Conservation (phyloP, 345 rosid species). For the Excoecaria cochinchinensis region DNA sequence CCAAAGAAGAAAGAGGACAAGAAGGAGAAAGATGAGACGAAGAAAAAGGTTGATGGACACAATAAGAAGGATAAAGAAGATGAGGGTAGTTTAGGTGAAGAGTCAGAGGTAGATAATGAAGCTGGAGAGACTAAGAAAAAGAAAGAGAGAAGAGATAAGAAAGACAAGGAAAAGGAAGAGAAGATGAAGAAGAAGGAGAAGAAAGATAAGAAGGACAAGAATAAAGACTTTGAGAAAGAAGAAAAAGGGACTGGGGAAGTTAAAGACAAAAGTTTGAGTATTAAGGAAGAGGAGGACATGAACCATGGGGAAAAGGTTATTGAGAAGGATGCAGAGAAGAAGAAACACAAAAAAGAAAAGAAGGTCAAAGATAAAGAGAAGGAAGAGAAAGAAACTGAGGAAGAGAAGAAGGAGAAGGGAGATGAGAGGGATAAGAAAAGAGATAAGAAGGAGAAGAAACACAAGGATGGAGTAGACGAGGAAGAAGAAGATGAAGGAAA, state of each 20-base stretch:
- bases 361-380: not conserved
- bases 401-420: not conserved
- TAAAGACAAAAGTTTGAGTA: not conserved
- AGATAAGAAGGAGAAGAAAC: not conserved
- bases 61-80: not conserved
- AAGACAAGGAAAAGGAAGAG: conserved; percentile 9
- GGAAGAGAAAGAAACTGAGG: not conserved
- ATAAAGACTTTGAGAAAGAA: conserved; percentile 13
- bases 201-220: conserved; percentile 6
- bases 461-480: not conserved
- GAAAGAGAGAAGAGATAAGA: conserved; percentile 15
- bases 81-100: not conserved
- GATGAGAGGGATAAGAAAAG: not conserved
- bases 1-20: conserved; percentile 10
- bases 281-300: not conserved
- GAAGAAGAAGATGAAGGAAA: conserved; percentile 3
- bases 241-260: not conserved
- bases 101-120: conserved; percentile 7
- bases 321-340: conserved; percentile 4
- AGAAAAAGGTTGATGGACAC: not conserved
- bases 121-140: conserved; percentile 18
- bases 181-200: conserved; percentile 12
- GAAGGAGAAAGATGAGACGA: not conserved
- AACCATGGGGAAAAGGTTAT: not conserved
- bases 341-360: not conserved